These are phyloP conservation scores for Moesziomyces aphidis DNA, from an alignment of 1,284 basidiomycete genomes.

Conservation along the genomic window DNA sequence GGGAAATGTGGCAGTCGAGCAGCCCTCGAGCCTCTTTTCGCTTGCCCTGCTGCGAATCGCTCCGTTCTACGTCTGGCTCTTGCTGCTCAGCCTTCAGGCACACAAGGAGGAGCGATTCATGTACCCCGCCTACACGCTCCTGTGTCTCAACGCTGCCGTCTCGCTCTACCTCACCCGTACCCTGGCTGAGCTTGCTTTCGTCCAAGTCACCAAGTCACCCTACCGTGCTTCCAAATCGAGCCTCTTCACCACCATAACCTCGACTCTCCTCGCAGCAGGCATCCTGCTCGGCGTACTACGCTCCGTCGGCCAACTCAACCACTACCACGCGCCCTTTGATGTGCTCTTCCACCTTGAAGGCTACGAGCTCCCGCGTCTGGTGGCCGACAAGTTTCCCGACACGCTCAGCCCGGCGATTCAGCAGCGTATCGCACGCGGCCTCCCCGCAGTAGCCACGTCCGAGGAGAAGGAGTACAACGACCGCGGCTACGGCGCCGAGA, in stretches of 20 bases:
- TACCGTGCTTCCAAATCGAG: constrained; percentile 50
- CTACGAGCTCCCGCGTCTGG: constrained; percentile 80
- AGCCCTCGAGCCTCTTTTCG: constrained; percentile 37
- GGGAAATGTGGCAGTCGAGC: constrained; percentile 17
- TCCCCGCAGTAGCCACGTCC: constrained; percentile 29
- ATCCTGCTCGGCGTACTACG: constrained; percentile 81
- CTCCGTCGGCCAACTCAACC: constrained; percentile 82
- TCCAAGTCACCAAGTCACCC: constrained; percentile 52
- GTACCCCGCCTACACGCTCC: constrained; percentile 90
- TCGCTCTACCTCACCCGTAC: constrained; percentile 73
- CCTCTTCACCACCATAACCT: constrained; percentile 81
- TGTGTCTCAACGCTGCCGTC: constrained; percentile 94
- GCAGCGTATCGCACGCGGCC: constrained; percentile 31
- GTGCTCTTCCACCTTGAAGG: constrained; percentile 80
- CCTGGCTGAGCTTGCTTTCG: constrained; percentile 46
- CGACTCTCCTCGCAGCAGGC: constrained; percentile 76
- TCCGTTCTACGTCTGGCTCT: constrained; percentile 90
- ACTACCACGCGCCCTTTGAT: constrained; percentile 90
- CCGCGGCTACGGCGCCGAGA: constrained; percentile 27
- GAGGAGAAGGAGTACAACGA: constrained; percentile 48
- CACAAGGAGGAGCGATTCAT: constrained; percentile 99
- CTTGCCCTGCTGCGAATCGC: constrained; percentile 80
- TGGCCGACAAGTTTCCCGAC: constrained; percentile 36
- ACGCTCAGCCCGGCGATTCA: constrained; percentile 26
- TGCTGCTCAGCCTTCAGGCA: constrained; percentile 80